Evolutionary conservation across 2,329 filamentous ascomycete species (phyloP).

Genomic region (Trichophyton benhamiae): DNA sequence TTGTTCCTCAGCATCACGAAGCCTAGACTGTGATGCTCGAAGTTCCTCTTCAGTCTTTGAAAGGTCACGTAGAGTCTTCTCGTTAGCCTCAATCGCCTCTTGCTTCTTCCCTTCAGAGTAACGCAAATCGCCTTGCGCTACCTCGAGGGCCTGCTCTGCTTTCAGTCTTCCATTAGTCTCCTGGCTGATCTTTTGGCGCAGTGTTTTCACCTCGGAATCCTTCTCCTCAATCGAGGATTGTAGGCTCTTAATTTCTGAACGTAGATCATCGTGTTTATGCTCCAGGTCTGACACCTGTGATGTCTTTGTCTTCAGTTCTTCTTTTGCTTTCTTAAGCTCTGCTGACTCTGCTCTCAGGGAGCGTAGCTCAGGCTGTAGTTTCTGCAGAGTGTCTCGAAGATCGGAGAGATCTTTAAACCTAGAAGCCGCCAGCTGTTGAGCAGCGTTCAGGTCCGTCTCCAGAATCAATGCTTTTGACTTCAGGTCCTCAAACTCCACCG

Average conservation of each 20-base stretch:
- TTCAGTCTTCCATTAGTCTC: slow-evolving; percentile 60
- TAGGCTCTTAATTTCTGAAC: slow-evolving; percentile 56
- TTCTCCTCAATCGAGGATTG: slow-evolving; percentile 61
- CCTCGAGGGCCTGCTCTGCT: slow-evolving; percentile 66
- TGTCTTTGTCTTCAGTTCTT: slow-evolving; percentile 54
- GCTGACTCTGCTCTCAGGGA: slow-evolving; percentile 64
- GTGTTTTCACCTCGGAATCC: slow-evolving; percentile 61
- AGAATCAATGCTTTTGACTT: slow-evolving; percentile 57
- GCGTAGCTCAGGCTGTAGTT: slow-evolving; percentile 75
- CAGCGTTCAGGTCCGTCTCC: slow-evolving; percentile 72
- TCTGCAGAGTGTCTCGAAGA: slow-evolving; percentile 65
- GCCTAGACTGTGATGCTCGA: slow-evolving; percentile 39
- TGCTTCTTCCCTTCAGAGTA: slow-evolving; percentile 67
- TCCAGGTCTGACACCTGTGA: slow-evolving; percentile 64
- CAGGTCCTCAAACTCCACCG: slow-evolving; percentile 56
- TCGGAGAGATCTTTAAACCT: slow-evolving; percentile 82
- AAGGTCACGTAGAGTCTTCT: slow-evolving; percentile 60
- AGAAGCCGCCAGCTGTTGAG: slow-evolving; percentile 72
- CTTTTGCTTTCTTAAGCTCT: slow-evolving; percentile 59
- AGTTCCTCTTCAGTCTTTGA: slow-evolving; percentile 61
- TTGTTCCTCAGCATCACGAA: slow-evolving; percentile 65
- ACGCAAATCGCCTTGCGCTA: slow-evolving; percentile 63
- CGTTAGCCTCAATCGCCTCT: slow-evolving; percentile 59
- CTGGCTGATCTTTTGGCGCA: slow-evolving; percentile 66
- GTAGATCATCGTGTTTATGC: slow-evolving; percentile 67